Conservation (phyloP, 257 asterid genomes). For the Parsonsia alboflavescens region DNA sequence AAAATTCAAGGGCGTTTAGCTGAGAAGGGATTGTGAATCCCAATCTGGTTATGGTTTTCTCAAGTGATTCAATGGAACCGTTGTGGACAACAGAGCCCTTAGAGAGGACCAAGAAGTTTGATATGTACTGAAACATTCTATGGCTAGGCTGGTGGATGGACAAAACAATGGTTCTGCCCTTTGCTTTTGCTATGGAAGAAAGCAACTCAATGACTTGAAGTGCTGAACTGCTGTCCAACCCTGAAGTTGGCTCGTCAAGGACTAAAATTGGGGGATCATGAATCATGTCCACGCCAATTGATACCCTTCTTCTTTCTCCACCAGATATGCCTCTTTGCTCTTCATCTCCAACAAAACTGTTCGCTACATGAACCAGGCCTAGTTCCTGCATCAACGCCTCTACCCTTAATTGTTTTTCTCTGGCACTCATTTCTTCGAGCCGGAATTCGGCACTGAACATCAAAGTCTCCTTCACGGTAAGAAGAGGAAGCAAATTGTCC, state of each 20-base stretch:
- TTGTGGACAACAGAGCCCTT: slow-evolving; percentile 61
- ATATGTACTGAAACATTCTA: slow-evolving; percentile 57
- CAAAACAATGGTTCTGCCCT: slow-evolving; percentile 51
- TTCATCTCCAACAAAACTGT: slow-evolving; percentile 72
- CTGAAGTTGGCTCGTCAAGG: slow-evolving; percentile 88
- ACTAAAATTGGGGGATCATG: slow-evolving; percentile 71
- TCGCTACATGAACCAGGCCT: slow-evolving; percentile 70
- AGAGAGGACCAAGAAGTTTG: slow-evolving; percentile 66
- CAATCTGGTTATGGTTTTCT: slow-evolving; percentile 36
- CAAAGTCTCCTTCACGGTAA: slow-evolving; percentile 70
- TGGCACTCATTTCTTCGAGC: slow-evolving; percentile 39
- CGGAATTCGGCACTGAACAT: slow-evolving; percentile 66
- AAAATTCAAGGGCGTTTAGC: slow-evolving; percentile 67
- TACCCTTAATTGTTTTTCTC: slow-evolving; percentile 46
- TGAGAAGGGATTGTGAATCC: slow-evolving; percentile 66
- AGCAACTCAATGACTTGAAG: slow-evolving; percentile 73
- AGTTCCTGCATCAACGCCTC: slow-evolving; percentile 70
- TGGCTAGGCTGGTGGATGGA: slow-evolving; percentile 88
- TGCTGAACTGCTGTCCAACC: slow-evolving; percentile 85
- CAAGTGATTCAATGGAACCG: slow-evolving; percentile 64
- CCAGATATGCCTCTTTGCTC: slow-evolving; percentile 83
- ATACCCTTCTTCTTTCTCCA: slow-evolving; percentile 76
- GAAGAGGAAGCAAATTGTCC: slow-evolving; percentile 67
- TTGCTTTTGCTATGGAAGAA: slow-evolving; percentile 64
- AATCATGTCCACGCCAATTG: slow-evolving; percentile 81